These are phyloP conservation scores for Heliophila coronopifolia DNA, from an alignment of 441 rosid genomes.

Conservation along the genomic window DNA sequence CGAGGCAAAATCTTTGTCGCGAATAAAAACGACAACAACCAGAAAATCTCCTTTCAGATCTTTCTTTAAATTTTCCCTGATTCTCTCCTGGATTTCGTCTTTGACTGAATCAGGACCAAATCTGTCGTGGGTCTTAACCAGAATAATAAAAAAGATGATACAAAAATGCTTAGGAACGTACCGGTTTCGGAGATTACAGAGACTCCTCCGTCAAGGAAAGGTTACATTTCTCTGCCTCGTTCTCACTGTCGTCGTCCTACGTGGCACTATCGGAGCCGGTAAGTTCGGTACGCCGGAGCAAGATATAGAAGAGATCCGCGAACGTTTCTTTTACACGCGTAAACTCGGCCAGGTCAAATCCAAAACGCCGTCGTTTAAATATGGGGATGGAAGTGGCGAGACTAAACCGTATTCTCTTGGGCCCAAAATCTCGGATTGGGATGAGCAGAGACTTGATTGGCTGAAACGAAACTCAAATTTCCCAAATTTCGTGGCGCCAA, in stretches of 20 bases:
- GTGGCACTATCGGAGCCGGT: conserved; percentile 86
- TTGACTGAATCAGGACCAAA: conserved; percentile 9
- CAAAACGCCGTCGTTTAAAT: conserved; percentile 27
- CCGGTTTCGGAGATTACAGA: conserved; percentile 46
- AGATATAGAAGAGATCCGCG: conserved; percentile 49
- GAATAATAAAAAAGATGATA: no score
- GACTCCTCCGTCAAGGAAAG: conserved; percentile 65
- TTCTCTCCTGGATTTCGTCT: neutral
- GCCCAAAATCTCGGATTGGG: conserved; percentile 79
- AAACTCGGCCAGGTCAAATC: conserved; percentile 60
- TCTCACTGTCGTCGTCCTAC: conserved; percentile 76
- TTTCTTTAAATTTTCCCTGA: neutral
- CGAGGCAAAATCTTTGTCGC: conserved; percentile 5
- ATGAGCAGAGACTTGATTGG: conserved; percentile 62
- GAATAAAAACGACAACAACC: neutral
- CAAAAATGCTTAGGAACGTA: conserved; percentile 42
- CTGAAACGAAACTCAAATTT: conserved; percentile 47
- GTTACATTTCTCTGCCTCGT: conserved; percentile 62
- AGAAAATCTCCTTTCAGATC: no score
- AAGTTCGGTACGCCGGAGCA: conserved; percentile 86
- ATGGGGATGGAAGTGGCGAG: neutral
- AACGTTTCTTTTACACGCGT: conserved; percentile 52
- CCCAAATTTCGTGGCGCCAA: conserved; percentile 49
- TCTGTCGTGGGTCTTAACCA: no score
- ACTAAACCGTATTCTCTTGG: conserved; percentile 55